Percentiles rank a stretch among this genome's conserved stretches.
Conservation (phyloP, 768 basidiomycete genomes). For the Tylopilus plumbeoviolaceoides region DNA sequence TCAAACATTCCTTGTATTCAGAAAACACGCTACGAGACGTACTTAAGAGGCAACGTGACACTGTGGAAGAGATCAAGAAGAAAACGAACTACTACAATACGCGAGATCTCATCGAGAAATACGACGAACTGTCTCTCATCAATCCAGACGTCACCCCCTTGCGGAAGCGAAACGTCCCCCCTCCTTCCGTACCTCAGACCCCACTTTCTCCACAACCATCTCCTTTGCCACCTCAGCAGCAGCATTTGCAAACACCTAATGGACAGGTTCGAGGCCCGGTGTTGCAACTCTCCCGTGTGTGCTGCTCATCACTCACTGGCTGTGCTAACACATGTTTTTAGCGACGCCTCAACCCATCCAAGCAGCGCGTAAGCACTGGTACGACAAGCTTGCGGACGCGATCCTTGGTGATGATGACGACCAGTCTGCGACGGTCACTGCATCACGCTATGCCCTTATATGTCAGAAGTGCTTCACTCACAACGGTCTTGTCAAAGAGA, state of each 20-base stretch:
- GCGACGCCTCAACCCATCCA: constrained; percentile 38
- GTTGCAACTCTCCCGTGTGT: constrained; percentile 40
- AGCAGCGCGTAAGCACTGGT: constrained; percentile 72
- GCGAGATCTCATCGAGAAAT: constrained; percentile 83
- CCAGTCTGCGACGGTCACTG: constrained; percentile 33
- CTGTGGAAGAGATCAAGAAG: constrained; percentile 95
- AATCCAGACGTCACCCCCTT: constrained; percentile 34
- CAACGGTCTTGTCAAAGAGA: constrained; percentile 84
- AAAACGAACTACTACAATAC: constrained; percentile 96
- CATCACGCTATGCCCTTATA: constrained; percentile 75
- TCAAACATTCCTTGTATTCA: constrained; percentile 28
- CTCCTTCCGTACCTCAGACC: constrained; percentile 30
- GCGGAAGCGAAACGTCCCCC: constrained; percentile 37
- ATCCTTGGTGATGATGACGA: constrained; percentile 76
- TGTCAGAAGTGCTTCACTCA: constrained; percentile 85
- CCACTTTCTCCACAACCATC: constrained; percentile 30
- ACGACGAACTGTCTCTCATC: constrained; percentile 58
- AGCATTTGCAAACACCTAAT: constrained; percentile 19
- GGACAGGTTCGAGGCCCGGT: constrained; percentile 22
- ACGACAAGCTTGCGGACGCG: constrained; percentile 84
- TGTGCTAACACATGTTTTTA: constrained; percentile 18
- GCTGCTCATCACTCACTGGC: background rate
- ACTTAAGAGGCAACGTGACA: constrained; percentile 73
- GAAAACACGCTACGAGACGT: constrained; percentile 76
- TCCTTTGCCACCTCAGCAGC: constrained; percentile 9